Base-by-base conservation (phyloP, 2,329 filamentous ascomycete genomes). In the Trichocomaceae sp. region DNA sequence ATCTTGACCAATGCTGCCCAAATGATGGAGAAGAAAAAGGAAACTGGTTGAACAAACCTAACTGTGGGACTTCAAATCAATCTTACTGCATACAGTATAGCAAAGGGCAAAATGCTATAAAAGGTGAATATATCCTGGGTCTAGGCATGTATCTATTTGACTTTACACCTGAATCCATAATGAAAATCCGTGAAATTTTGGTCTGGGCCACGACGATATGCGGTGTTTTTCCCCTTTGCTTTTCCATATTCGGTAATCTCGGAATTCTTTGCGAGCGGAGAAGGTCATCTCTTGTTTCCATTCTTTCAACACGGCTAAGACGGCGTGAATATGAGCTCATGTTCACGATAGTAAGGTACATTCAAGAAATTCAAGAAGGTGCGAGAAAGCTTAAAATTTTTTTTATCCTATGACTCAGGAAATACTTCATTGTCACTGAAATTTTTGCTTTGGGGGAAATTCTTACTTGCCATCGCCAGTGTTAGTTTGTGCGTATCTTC, bases 71-170 rank as follows among this genome's bases (percentile, higher is more conserved):
- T 52, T 13, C 4, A 2, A 46, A 52, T 29, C 26, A 31, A 31
- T 37, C 42, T 41, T 47, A 17, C 50, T 41, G 15, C 10, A 52
- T 20, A 5, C 9, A 52, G 50, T 41, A 26, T 52, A 47, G 44
- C 20, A 47, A 29, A 26, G 33, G 42, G 29, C 17, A 41, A 37
- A 39, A 39, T 19, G 26, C 44, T 29, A 5, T 20, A 29, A 19
- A 46, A 47, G 37, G 42, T 20, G 31, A 39, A 23, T 7, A 22
- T 42, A 2, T 12, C 39, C 19, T 31, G n/a, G 31, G 44, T 17
- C 19, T 35, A 20, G 35, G 19, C 42, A 10, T 29, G 12, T 19
- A 31, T 17, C n/a, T 17, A 19, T 5, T 41, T 17, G 13, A 15
- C 15, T 20, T 12, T 19, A 12, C 10, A 42, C 39, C n/a, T 42